Percentiles rank a stretch among this genome's conserved stretches.
Evolutionary conservation across 2,329 filamentous ascomycete genomes (phyloP).

Genomic region (Zymoseptoria pseudotritici): DNA sequence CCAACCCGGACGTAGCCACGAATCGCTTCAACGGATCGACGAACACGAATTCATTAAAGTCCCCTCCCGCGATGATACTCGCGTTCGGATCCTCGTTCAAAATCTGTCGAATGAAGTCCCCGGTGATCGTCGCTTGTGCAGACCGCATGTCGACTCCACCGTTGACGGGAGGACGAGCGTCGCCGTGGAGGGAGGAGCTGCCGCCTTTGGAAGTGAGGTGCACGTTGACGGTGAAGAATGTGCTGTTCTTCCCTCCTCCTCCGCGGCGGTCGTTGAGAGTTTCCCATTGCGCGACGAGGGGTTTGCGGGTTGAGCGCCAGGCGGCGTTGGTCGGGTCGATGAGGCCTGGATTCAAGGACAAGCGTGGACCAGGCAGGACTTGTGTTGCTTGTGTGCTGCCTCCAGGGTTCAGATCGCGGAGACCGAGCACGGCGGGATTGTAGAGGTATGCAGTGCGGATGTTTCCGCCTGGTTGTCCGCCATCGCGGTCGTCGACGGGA

Average conservation of each 20-base stretch:
- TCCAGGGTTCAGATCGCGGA: conserved; percentile 54
- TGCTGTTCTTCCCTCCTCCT: conserved; percentile 35
- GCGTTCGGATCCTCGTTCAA: conserved; percentile 50
- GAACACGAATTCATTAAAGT: conserved; percentile 66
- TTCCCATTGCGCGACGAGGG: conserved; percentile 59
- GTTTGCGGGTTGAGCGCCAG: conserved; percentile 58
- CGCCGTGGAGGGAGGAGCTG: conserved; percentile 56
- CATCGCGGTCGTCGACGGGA: conserved; percentile 54
- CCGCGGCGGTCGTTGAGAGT: conserved; percentile 35
- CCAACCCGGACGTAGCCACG: conserved; percentile 45
- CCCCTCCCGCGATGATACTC: conserved; percentile 54
- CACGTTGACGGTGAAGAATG: conserved; percentile 66
- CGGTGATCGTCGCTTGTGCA: conserved; percentile 53
- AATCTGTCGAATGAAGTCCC: conserved; percentile 51
- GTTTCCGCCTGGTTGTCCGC: conserved; percentile 62
- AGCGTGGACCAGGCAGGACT: conserved; percentile 50
- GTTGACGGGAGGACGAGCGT: conserved; percentile 60
- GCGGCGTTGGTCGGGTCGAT: conserved; percentile 56
- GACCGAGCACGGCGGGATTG: conserved; percentile 51
- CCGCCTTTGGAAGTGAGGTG: conserved; percentile 63
- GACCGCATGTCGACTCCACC: conserved; percentile 51
- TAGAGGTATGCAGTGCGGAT: conserved; percentile 66
- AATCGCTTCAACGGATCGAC: conserved; percentile 54
- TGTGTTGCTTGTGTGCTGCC: conserved; percentile 47
- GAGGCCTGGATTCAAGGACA: conserved; percentile 62